phyloP scores from a whole-genome alignment of 2,329 filamentous ascomycete genomes.

The Cordyceps cicadae region DNA sequence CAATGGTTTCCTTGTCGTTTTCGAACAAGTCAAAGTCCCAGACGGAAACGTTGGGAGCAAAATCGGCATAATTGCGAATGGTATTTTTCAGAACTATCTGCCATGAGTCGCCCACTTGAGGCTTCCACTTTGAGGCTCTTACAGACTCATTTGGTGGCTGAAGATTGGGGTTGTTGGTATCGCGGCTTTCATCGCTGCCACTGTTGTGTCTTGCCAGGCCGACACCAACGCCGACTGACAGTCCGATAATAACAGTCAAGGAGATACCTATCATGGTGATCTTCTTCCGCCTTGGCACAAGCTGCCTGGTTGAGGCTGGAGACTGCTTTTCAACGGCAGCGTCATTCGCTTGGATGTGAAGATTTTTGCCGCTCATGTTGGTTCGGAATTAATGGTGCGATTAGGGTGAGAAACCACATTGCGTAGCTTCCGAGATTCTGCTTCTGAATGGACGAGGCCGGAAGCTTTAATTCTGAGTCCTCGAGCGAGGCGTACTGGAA shows the following conservation, averaged over 20 bases:
- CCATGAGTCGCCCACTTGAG: constrained; percentile 45
- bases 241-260: constrained; percentile 27
- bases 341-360: not conserved
- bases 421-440: not conserved
- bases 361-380: not conserved
- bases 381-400: not conserved
- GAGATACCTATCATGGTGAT: constrained; percentile 19
- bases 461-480: not conserved
- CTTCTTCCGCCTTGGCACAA: constrained; percentile 25
- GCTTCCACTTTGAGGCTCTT: constrained; percentile 38
- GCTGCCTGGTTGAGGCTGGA: not conserved
- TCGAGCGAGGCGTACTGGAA: not conserved
- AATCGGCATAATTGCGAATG: constrained; percentile 31
- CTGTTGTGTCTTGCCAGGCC: constrained; percentile 35
- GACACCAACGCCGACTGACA: constrained; percentile 49
- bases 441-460: not conserved
- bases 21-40: constrained; percentile 48
- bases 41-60: constrained; percentile 41
- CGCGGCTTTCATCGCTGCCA: constrained; percentile 11
- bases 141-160: constrained; percentile 16
- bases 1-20: constrained; percentile 33
- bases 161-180: constrained; percentile 13
- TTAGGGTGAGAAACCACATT: not conserved
- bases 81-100: constrained; percentile 49
- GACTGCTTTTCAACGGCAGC: not conserved